Conservation (phyloP, 179 eudicot species). For the Silene vulgaris region DNA sequence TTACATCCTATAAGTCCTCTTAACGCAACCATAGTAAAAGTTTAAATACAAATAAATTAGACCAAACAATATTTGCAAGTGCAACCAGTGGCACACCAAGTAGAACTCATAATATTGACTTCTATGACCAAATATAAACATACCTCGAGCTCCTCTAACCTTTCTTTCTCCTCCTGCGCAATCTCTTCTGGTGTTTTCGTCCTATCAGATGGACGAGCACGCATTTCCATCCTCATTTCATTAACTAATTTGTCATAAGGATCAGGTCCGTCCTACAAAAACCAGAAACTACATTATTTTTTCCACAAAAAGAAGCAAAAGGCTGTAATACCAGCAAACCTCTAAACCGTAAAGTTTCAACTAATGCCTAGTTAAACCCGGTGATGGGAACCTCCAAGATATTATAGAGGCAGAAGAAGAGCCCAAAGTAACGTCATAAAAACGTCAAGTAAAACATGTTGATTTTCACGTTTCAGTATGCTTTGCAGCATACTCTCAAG, state of each 20-base stretch:
- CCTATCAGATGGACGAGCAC: conserved; percentile 89
- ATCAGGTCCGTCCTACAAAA: conserved; percentile 73
- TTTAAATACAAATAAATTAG: background rate
- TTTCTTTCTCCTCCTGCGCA: conserved; percentile 89
- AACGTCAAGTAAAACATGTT: background rate
- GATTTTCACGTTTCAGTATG: background rate
- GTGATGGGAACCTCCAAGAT: background rate
- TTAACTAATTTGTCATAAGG: conserved; percentile 70
- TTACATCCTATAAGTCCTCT: background rate
- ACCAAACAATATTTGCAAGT: background rate
- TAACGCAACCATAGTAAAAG: background rate
- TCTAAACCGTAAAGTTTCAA: background rate
- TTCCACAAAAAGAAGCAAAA: background rate
- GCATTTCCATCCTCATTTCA: conserved; percentile 65
- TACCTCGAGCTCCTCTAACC: conserved; percentile 86
- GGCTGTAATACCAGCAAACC: background rate
- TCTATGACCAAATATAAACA: conserved; percentile 12
- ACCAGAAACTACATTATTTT: background rate
- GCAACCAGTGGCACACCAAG: background rate
- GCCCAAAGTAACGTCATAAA: background rate
- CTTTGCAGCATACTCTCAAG: background rate
- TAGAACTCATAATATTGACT: background rate
- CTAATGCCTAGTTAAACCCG: background rate
- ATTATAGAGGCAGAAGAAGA: background rate
- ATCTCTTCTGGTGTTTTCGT: conserved; percentile 93